Evolutionary conservation across 768 basidiomycete genomes (phyloP), one percentile per base, ranked within the genome.

Genomic region (Termitomyces titanicus): DNA sequence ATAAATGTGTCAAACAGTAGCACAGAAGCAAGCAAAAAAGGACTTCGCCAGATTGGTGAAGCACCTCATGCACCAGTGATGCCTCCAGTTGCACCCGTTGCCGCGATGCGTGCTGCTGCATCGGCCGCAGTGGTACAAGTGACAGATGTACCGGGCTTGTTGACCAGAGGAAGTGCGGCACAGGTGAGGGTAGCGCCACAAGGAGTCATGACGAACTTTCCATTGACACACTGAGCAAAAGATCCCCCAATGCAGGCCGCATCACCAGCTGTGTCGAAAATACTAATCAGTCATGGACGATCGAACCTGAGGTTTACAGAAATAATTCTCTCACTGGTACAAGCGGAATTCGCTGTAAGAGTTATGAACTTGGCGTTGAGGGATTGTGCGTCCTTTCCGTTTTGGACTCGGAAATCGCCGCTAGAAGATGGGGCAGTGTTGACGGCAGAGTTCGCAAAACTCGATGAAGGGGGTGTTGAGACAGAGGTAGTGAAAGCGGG

Each of bases 141-240:
- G 56, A 83, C 70, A 6, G 76, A 78, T 9, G 81, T 82, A 39
- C 82, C 83, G 11, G 74, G 53, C 29, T 67, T 71, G 68, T 82
- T 81, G 53, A 83, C 81, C 24, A 84, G 73, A 24, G 82, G 82
- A 45, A 83, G 74, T 5, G 80, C 81, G 29, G 72, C 72, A 49
- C 82, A 83, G 5, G 66, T 69, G 29, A 72, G 62, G 2, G 69
- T 68, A 37, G 62, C 64, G 25, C 66, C 64, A 53, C 82, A 84
- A 0, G 61, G 51, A 0, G 71, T 73, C 15, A 71, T 50, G 1
- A 65, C 72, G 50, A 80, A 83, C 54, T 73, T 68, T n/a, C 79
- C 79, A n/a, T 60, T 64, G 25, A 75, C 75, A 55, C 82, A 84
- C 60, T 82, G 80, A 20, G 81, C 82, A 54, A 83, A 82, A 5